Evolutionary conservation across 2,329 filamentous ascomycete species (phyloP).

Genomic region (Camillea tinctor): DNA sequence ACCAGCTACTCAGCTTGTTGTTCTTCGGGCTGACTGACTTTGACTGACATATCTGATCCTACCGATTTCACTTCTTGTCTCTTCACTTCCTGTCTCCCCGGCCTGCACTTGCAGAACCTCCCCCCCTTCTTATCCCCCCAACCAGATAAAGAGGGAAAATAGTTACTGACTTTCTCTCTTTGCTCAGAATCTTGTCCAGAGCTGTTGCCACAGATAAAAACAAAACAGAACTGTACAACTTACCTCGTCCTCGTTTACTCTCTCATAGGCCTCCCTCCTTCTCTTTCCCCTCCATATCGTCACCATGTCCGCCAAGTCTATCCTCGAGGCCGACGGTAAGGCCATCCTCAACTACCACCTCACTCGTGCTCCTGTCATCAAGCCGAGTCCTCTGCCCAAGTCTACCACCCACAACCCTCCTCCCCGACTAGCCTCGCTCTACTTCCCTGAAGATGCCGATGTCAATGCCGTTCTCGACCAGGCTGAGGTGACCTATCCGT

Average conservation of each 20-base stretch:
- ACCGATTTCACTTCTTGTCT: not conserved
- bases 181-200: conserved; percentile 14
- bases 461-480: conserved; percentile 85
- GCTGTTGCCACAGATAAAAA: too few relatives aligned
- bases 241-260: conserved; percentile 30
- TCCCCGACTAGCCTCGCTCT: conserved; percentile 83
- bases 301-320: conserved; percentile 92
- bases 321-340: conserved; percentile 99
- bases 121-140: conserved; percentile 3
- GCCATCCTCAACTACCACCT: conserved; percentile 99
- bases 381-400: conserved; percentile 87
- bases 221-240: conserved; percentile 23
- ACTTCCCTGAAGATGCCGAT: conserved; percentile 87
- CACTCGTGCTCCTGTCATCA: conserved; percentile 94
- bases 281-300: conserved; percentile 11
- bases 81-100: not conserved
- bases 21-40: conserved; percentile 5
- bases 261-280: conserved; percentile 16
- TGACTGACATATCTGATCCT: not conserved
- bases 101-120: conserved; percentile 14
- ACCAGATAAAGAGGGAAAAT: conserved; percentile 4
- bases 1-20: not conserved
- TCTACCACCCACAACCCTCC: conserved; percentile 88
- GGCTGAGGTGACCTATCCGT: conserved; percentile 95
- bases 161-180: conserved; percentile 21